Base-by-base conservation (phyloP, 2,329 filamentous ascomycete genomes). In the Boeremia exigua region DNA sequence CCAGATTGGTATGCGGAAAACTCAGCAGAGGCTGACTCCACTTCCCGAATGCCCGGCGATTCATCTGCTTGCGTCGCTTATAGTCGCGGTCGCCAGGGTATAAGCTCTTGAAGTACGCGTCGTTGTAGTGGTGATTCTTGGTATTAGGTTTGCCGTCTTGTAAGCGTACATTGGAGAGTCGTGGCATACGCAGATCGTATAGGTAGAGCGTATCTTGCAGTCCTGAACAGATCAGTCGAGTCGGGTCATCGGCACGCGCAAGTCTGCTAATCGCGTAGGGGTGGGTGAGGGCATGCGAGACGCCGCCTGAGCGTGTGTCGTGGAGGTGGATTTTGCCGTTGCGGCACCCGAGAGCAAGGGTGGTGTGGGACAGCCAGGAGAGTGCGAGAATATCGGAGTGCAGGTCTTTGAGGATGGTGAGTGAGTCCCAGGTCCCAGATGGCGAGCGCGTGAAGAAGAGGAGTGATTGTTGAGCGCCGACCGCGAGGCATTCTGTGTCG, bases 321-420 rank as follows among this genome's bases (percentile, higher is more conserved):
- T 73, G 69, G 30, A 76, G 60, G 15, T 61, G 58, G 4, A 79
- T 70, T 3, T 56, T 66, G 9, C 69, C 70, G 29, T 74, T 63
- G 4, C 76, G 68, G 14, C 65, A 63, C 7, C 75, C 76, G 2
- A 71, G 51, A 2, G 67, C 66, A 17, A 78, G 34, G 6, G 67
- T 67, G 7, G 59, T 72, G 10, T 62, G 58, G 1, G 61, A 66
- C 2, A 76, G 59, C 75, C 75, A 78, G 17, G 69, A 61, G 4
- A 77, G 36, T 0, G 74, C 61, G 8, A 75, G 60, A 11, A 76
- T 59, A 34, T 77, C 73, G 5, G 66, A 59, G 0, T 56, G n/a
- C 1, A 65, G 43, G 6, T 54, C 36, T n/a, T 61, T 33, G 1
- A 63, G 40, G 0, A 43, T 40, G 1, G 48, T 60, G 4, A 47